Conservation (phyloP, 768 basidiomycete species). For the Tylopilus sp. region DNA sequence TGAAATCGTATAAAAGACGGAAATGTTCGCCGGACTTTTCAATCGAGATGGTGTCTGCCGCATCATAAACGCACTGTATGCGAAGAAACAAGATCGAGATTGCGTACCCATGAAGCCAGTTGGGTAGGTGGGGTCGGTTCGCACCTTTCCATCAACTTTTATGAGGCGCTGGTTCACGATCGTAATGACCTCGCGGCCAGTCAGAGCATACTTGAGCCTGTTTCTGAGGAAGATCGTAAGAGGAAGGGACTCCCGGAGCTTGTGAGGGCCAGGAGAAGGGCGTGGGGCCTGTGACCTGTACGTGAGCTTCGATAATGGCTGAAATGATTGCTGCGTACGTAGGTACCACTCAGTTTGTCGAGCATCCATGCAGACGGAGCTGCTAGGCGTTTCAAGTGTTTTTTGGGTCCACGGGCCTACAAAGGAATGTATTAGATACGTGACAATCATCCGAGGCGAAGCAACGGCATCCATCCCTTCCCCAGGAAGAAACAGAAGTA, state of each 20-base stretch:
- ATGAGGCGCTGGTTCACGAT: slow-evolving; percentile 96
- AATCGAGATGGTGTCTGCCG: slow-evolving; percentile 87
- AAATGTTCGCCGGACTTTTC: slow-evolving; percentile 99
- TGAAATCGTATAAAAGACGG: slow-evolving; percentile 98
- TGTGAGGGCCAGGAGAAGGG: slow-evolving; percentile 98
- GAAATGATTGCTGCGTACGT: slow-evolving; percentile 49
- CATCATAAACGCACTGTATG: background rate
- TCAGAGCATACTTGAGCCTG: slow-evolving; percentile 98
- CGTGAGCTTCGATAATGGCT: slow-evolving; percentile 6
- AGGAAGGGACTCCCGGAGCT: slow-evolving; percentile 96
- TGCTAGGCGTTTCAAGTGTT: slow-evolving; percentile 95
- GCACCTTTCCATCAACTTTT: slow-evolving; percentile 98
- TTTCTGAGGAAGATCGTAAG: slow-evolving; percentile 97
- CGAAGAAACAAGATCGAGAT: background rate
- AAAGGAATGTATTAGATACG: slow-evolving; percentile 19
- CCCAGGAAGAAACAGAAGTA: background rate
- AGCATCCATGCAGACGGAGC: slow-evolving; percentile 99
- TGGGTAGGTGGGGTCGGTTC: slow-evolving; percentile 96
- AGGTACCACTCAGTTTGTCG: slow-evolving; percentile 95
- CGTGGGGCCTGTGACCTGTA: slow-evolving; percentile 71
- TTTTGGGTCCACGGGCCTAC: slow-evolving; percentile 97
- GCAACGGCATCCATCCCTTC: slow-evolving; percentile 26
- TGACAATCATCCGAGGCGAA: slow-evolving; percentile 21
- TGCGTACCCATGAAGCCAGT: slow-evolving; percentile 92
- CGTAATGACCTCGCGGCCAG: slow-evolving; percentile 90